Evolutionary conservation across 805 yeast species (phyloP).

Genomic region (Komagataella mondaviorum): DNA sequence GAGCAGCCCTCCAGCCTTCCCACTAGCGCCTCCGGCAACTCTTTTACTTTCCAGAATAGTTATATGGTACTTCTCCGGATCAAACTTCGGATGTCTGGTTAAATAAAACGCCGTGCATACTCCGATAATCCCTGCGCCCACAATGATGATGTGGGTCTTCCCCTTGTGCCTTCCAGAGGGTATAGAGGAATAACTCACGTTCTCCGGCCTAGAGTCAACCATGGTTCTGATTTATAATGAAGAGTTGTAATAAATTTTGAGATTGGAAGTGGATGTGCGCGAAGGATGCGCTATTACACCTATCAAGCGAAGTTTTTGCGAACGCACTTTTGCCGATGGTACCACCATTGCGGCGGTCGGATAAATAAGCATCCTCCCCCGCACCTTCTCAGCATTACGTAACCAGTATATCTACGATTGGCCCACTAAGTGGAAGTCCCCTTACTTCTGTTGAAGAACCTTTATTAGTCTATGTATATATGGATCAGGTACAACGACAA

Average conservation of each 20-base stretch:
- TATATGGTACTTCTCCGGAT: slow-evolving; percentile 61
- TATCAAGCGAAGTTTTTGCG: background rate
- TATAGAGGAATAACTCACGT: slow-evolving; percentile 12
- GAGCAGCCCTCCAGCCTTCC: slow-evolving; percentile 92
- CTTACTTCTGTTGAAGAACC: background rate
- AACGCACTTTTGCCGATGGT: background rate
- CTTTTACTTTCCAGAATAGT: slow-evolving; percentile 79
- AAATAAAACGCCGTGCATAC: slow-evolving; percentile 88
- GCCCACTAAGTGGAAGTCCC: background rate
- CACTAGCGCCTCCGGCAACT: slow-evolving; percentile 95
- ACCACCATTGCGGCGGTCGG: background rate
- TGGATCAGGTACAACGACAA: background rate
- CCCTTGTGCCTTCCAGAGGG: slow-evolving; percentile 40
- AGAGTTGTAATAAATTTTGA: background rate
- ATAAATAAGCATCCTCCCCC: background rate
- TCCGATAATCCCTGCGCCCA: slow-evolving; percentile 95
- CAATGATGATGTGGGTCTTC: slow-evolving; percentile 68
- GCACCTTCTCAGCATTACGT: background rate
- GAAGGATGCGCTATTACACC: background rate
- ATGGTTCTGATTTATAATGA: background rate
- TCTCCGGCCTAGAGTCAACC: background rate
- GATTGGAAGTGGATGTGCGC: background rate
- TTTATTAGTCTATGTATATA: background rate
- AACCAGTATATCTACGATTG: background rate
- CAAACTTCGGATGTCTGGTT: slow-evolving; percentile 70